These are phyloP conservation scores for Colletotrichum chlorophyti DNA, from an alignment of 2,329 filamentous ascomycete species.

Conservation along the genomic window DNA sequence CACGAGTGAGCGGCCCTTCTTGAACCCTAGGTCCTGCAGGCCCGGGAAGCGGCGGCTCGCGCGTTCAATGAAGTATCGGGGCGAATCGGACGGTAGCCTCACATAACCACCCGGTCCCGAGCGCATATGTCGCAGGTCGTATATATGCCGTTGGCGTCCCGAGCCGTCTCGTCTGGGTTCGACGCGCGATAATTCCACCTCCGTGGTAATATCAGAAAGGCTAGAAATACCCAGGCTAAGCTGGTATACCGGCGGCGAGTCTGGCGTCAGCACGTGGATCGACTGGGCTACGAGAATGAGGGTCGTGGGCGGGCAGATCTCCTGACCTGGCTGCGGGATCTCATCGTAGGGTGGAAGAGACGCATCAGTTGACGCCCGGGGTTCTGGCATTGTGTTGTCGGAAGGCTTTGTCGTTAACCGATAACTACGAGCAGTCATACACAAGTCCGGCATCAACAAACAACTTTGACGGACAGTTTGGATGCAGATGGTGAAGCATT, in stretches of 20 bases:
- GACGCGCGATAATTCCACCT: constrained; percentile 3
- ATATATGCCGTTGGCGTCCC: constrained; percentile 1
- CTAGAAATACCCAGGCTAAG: constrained; percentile 1
- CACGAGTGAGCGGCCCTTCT: background rate
- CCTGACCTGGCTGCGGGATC: background rate
- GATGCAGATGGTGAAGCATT: too few species aligned
- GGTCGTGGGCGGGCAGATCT: constrained; percentile 3
- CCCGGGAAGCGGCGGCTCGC: background rate
- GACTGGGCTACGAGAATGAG: background rate
- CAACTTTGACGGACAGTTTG: too few species aligned
- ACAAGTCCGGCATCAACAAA: too few species aligned
- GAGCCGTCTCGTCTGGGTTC: constrained; percentile 1
- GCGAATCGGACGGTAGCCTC: constrained; percentile 11
- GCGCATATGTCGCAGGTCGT: constrained; percentile 9
- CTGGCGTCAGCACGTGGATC: constrained; percentile 7
- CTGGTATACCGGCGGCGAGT: background rate
- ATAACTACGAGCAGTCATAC: too few species aligned
- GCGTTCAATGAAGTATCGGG: background rate
- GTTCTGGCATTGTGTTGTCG: background rate
- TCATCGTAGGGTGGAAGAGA: constrained; percentile 1
- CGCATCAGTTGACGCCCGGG: background rate
- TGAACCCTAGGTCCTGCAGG: constrained; percentile 1
- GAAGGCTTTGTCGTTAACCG: too few species aligned
- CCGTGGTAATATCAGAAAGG: constrained; percentile 3
- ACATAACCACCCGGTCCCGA: background rate